Evolutionary conservation across 371 early-diverging fungal species (phyloP), one percentile per base, ranked within the genome.

Genomic region (Conidiobolus incongruus): DNA sequence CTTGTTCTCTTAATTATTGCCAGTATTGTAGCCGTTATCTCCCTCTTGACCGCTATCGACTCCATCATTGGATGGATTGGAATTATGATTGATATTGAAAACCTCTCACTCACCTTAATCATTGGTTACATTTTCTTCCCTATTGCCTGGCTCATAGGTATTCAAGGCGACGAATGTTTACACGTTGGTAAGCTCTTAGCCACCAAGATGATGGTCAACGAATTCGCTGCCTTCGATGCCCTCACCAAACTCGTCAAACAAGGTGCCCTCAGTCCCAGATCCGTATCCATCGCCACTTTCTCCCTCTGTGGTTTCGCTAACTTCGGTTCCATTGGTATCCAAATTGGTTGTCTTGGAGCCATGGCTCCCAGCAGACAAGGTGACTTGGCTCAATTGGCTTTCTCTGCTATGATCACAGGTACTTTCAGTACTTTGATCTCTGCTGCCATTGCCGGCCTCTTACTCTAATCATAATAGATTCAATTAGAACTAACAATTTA

Each of bases 291-390:
- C 40, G 62, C 68, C 0, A 72, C 78, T 24, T 84, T 81, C 51
- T 77, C 85, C 13, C 70, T 85, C 46, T 84, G 85, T 52, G 85
- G 85, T 17, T 89, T 89, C 58, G 87, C 86, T 47, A 89, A 89
- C 60, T 55, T 84, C 38, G 74, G 73, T 7, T 81, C 81, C 35
- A 72, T 86, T 38, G 90, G 87, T 61, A 81, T 85, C 53, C 84
- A 85, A 49, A 72, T 84, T 47, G 77, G 78, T 44, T 60, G 66
- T 32, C 61, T 86, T 47, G 75, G 81, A 40, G 70, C 81, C 24
- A 62, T 89, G 47, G 81, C 87, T 1, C 90, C 90, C 5, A 62
- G 64, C 38, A 67, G 87, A 50, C 70, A 69, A 29, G 70, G 60
- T 42, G 83, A 83, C 32, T 62, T 85, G 40, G 77, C 86, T 10